Evolutionary conservation across 2,329 filamentous ascomycete genomes (phyloP).

Genomic region (Trichophyton simii): DNA sequence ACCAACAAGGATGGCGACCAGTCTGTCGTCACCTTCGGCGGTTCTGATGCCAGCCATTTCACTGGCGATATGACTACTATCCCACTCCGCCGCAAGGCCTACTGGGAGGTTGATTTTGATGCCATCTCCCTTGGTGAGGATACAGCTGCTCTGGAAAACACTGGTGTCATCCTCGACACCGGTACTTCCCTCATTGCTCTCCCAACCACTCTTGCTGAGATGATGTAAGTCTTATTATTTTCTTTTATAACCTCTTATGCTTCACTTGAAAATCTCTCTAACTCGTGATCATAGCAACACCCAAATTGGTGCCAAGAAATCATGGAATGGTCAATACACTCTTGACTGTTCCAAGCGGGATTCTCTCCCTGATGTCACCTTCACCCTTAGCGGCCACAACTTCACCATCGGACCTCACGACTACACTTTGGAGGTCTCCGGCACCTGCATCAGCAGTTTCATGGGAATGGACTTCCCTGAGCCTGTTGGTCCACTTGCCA

Average conservation of each 20-base stretch:
- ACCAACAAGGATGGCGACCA: constrained; percentile 56
- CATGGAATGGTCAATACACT: constrained; percentile 91
- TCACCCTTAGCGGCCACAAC: constrained; percentile 80
- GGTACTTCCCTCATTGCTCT: constrained; percentile 96
- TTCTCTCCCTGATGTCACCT: constrained; percentile 77
- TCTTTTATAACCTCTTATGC: not conserved
- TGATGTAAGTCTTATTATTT: constrained; percentile 47
- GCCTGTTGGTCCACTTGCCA: constrained; percentile 80
- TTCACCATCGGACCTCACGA: constrained; percentile 82
- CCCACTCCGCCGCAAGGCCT: constrained; percentile 92
- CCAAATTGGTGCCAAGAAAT: constrained; percentile 96
- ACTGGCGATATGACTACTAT: constrained; percentile 83
- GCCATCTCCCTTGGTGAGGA: constrained; percentile 78
- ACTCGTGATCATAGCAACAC: constrained; percentile 50
- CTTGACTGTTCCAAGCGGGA: constrained; percentile 78
- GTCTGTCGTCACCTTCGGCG: constrained; percentile 84
- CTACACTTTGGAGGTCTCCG: constrained; percentile 91
- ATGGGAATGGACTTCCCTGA: constrained; percentile 89
- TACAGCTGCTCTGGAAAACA: constrained; percentile 80
- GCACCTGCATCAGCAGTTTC: constrained; percentile 93
- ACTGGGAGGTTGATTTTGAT: constrained; percentile 98
- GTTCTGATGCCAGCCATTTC: constrained; percentile 68
- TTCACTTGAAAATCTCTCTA: not conserved
- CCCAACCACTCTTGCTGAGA: constrained; percentile 78
- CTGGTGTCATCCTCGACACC: constrained; percentile 93